Percentiles rank a stretch among this genome's conserved stretches.
phyloP scores from a whole-genome alignment of 257 asterid genomes.

The Nicotiana attenuata region DNA sequence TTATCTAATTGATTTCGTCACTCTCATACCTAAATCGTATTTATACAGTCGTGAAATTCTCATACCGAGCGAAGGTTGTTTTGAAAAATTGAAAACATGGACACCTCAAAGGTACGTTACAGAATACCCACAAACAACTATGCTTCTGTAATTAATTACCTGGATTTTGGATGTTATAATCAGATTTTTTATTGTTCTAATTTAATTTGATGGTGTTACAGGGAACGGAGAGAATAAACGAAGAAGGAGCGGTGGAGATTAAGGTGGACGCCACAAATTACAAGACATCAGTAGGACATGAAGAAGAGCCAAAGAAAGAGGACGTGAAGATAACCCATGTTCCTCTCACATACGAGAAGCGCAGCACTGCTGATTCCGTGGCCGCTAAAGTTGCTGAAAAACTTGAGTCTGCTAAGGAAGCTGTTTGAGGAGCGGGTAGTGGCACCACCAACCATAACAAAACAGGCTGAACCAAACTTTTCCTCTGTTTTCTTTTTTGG shows the following conservation, averaged over 20 bases:
- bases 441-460: not conserved
- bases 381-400: conserved; percentile 25
- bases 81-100: not conserved
- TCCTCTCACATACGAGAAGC: conserved; percentile 13
- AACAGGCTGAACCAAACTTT: not conserved
- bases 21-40: not conserved
- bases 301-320: conserved; percentile 24
- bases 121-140: not conserved
- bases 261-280: conserved; percentile 37
- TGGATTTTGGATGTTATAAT: too few relatives aligned
- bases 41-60: not conserved
- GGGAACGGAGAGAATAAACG: conserved; percentile 24
- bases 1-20: not conserved
- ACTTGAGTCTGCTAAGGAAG: conserved; percentile 26
- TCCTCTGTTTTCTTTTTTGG: not conserved
- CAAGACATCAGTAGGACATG: conserved; percentile 34
- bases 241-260: conserved; percentile 30
- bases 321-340: conserved; percentile 37
- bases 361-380: conserved; percentile 2
- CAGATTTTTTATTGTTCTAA: not conserved
- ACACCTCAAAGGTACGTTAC: conserved; percentile 19
- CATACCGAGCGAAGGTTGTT: not conserved
- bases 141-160: not conserved
- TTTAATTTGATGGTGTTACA: conserved; percentile 4
- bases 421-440: not conserved